Percentiles rank a stretch among this genome's conserved stretches.
These are phyloP conservation scores for Globisporangium emineosum DNA, from an alignment of 352 stramenopile species.

Conservation along the genomic window DNA sequence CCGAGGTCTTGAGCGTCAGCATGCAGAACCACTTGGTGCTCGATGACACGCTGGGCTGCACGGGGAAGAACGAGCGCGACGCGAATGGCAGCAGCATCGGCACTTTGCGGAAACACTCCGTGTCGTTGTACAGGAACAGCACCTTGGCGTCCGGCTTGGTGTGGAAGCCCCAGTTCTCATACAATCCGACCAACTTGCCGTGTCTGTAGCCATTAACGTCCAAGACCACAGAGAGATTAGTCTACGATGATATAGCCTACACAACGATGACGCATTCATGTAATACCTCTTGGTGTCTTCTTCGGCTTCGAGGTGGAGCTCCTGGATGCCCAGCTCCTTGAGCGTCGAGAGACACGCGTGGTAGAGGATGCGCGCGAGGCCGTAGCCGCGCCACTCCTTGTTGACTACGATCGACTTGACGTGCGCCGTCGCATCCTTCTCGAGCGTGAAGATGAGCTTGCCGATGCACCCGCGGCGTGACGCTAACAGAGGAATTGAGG, in stretches of 20 bases:
- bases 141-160: conserved; percentile 56
- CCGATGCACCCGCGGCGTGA: conserved; percentile 57
- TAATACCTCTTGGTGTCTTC: conserved; percentile 51
- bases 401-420: conserved; percentile 78
- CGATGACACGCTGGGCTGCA: conserved; percentile 32
- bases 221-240: neutral
- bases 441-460: conserved; percentile 82
- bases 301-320: conserved; percentile 61
- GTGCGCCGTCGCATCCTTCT: conserved; percentile 51
- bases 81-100: conserved; percentile 62
- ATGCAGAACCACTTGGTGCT: conserved; percentile 64
- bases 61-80: conserved; percentile 32
- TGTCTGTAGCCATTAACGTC: conserved; percentile 20
- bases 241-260: too few species aligned
- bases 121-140: conserved; percentile 83
- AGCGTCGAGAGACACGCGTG: conserved; percentile 70
- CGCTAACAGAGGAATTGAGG: conserved; percentile 16
- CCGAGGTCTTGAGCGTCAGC: conserved; percentile 56
- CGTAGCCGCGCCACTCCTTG: conserved; percentile 60
- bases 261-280: neutral
- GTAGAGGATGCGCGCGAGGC: conserved; percentile 75
- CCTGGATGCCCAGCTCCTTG: conserved; percentile 43
- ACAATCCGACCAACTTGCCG: conserved; percentile 64
- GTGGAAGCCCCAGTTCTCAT: conserved; percentile 66
- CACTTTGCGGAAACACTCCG: conserved; percentile 82